Evolutionary conservation across 148 eudicot genomes (phyloP).

Genomic region (Fallopia convolvulus): DNA sequence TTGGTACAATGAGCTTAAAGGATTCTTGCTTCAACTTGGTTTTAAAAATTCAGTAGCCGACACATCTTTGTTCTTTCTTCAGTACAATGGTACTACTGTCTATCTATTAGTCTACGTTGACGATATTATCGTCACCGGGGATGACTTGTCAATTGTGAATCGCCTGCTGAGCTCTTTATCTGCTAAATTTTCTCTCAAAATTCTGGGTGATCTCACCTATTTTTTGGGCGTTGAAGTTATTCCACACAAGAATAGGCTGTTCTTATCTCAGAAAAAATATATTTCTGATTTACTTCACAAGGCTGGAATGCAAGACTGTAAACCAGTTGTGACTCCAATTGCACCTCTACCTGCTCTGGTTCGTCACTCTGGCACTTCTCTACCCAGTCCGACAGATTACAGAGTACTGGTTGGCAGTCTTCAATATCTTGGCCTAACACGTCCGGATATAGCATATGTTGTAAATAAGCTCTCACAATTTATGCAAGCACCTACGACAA

Average conservation of each 20-base stretch:
- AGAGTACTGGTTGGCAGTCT: neutral
- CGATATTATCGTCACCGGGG: neutral
- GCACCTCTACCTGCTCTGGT: neutral
- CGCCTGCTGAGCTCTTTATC: neutral
- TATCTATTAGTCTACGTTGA: neutral
- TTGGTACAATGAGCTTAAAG: neutral
- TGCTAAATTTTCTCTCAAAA: neutral
- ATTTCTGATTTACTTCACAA: neutral
- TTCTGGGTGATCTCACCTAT: neutral
- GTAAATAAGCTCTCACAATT: neutral
- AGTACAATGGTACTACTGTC: neutral
- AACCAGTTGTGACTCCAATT: neutral
- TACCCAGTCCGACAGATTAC: neutral
- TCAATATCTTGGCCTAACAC: neutral
- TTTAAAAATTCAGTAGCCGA: neutral
- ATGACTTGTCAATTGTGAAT: neutral
- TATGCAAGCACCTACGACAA: neutral
- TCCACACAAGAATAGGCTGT: neutral
- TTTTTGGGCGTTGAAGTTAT: neutral
- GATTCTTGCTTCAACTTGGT: neutral
- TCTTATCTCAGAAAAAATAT: neutral
- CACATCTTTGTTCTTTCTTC: neutral
- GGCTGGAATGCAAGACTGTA: neutral
- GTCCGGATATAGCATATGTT: neutral
- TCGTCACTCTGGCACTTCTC: neutral